These are phyloP conservation scores for Schoenoplectus tabernaemontani DNA, from an alignment of 202 grass and related monocot genomes.

Conservation along the genomic window DNA sequence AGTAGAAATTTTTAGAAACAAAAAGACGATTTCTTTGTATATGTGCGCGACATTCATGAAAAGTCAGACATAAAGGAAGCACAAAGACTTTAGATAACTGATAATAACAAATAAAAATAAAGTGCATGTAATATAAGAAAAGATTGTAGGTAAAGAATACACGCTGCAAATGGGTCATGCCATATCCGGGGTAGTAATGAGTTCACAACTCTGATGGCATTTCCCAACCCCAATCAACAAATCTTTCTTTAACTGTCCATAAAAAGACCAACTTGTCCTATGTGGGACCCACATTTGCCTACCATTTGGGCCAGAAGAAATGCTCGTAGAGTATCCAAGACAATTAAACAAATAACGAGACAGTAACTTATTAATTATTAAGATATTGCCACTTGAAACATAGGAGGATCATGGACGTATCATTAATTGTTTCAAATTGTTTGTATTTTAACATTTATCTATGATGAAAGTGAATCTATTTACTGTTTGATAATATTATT, in stretches of 20 bases:
- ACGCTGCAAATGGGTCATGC: conserved; percentile 17
- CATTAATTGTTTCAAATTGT: conserved; percentile 1
- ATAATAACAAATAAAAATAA: background rate
- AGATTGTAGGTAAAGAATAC: background rate
- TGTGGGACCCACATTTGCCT: conserved; percentile 3
- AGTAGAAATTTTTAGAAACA: background rate
- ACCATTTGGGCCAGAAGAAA: conserved; percentile 2
- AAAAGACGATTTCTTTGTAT: background rate
- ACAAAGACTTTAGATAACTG: background rate
- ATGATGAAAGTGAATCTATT: background rate
- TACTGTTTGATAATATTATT: background rate
- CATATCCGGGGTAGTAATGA: background rate
- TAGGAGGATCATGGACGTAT: conserved; percentile 3
- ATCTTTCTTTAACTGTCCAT: conserved; percentile 5
- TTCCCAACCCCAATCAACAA: conserved; percentile 1
- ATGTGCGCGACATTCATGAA: background rate
- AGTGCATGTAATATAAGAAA: background rate
- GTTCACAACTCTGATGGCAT: conserved; percentile 3
- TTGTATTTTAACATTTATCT: background rate
- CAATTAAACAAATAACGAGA: background rate
- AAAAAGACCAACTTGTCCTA: background rate
- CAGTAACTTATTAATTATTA: background rate
- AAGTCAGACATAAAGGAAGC: background rate
- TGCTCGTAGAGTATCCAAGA: background rate
- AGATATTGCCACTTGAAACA: conserved; percentile 6